Evolutionary conservation across 345 rosid species (phyloP).

Genomic region (Eucalyptus brandiana): DNA sequence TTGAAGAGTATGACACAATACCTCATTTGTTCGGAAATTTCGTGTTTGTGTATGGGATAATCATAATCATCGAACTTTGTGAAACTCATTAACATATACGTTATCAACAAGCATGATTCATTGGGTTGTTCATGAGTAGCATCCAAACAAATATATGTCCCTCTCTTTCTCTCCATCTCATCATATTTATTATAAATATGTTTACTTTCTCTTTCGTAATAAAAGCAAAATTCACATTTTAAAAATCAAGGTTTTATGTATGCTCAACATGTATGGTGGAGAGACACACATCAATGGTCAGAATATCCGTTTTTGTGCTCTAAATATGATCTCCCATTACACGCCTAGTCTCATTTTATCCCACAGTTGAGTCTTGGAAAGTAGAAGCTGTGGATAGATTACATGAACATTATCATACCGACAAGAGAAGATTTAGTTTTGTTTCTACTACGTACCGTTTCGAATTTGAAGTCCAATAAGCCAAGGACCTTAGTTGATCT

Average conservation of each 20-base stretch:
- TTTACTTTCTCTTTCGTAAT: neutral
- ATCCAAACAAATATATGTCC: neutral
- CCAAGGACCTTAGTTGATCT: neutral
- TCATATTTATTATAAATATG: neutral
- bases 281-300: fast-evolving
- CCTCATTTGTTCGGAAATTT: fast-evolving
- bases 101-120: neutral
- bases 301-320: neutral
- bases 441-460: neutral
- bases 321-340: neutral
- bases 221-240: neutral
- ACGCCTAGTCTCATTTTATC: neutral
- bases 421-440: neutral
- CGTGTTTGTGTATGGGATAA: neutral
- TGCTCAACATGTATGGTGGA: neutral
- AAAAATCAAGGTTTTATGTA: neutral
- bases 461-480: neutral
- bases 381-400: neutral
- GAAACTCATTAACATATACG: neutral
- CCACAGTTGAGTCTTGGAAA: neutral
- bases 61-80: neutral
- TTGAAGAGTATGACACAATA: neutral
- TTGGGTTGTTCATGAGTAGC: neutral
- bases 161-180: neutral
- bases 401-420: no score